phyloP scores from a whole-genome alignment of 352 stramenopile genomes.

The Phytophthora idaei region DNA sequence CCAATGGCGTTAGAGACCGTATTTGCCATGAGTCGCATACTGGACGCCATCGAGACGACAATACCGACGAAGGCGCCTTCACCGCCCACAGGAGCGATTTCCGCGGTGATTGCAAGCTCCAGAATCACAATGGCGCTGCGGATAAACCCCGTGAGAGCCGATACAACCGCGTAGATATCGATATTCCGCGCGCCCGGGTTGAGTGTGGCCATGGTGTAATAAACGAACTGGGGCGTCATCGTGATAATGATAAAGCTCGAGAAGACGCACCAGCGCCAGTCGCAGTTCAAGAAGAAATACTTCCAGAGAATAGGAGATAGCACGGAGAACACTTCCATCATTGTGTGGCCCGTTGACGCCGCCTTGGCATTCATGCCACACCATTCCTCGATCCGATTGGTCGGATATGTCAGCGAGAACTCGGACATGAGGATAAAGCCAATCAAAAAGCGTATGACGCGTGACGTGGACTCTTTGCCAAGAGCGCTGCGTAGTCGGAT shows the following conservation, averaged over 20 bases:
- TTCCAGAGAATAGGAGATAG: slow-evolving; percentile 40
- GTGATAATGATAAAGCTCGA: slow-evolving; percentile 40
- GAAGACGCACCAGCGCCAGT: slow-evolving; percentile 47
- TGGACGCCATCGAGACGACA: slow-evolving; percentile 47
- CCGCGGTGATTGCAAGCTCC: slow-evolving; percentile 42
- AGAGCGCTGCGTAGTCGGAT: slow-evolving; percentile 39
- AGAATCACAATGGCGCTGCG: slow-evolving; percentile 42
- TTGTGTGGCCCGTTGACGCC: slow-evolving; percentile 34
- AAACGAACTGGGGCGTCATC: slow-evolving; percentile 35
- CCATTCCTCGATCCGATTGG: slow-evolving; percentile 45
- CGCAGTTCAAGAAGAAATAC: slow-evolving; percentile 33
- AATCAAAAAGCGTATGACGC: slow-evolving; percentile 45
- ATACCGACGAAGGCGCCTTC: slow-evolving; percentile 53
- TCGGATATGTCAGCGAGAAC: slow-evolving; percentile 53
- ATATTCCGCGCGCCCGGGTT: slow-evolving; percentile 26
- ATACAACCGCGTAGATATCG: slow-evolving; percentile 43
- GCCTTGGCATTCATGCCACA: slow-evolving; percentile 40
- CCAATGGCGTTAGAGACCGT: slow-evolving; percentile 53
- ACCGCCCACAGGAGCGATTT: slow-evolving; percentile 48
- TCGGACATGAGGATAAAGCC: slow-evolving; percentile 56
- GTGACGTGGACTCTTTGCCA: slow-evolving; percentile 42
- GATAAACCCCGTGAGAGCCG: slow-evolving; percentile 43
- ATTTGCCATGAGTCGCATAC: slow-evolving; percentile 43
- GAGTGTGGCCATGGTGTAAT: slow-evolving; percentile 37
- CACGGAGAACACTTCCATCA: slow-evolving; percentile 40